These are phyloP conservation scores for Persicaria maculosa DNA, from an alignment of 148 eudicot genomes.

Conservation along the genomic window DNA sequence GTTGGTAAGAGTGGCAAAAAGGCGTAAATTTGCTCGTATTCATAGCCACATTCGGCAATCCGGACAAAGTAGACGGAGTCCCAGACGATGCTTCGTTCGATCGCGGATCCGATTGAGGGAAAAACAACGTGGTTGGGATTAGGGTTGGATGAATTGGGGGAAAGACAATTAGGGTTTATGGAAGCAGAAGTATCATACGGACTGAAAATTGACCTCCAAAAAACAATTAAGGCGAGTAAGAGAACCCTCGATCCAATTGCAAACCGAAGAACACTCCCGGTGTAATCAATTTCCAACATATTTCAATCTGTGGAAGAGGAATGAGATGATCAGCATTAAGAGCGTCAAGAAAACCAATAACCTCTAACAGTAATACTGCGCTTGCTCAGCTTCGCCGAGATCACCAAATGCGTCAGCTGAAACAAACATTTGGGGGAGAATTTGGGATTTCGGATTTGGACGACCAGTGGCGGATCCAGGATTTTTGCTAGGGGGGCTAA, in stretches of 20 bases:
- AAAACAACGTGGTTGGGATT: conserved; percentile 20
- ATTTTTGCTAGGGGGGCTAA: too few relatives aligned
- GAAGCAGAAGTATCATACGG: conserved; percentile 94
- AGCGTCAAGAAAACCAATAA: too few relatives aligned
- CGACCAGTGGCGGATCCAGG: too few relatives aligned
- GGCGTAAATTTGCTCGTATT: conserved; percentile 91
- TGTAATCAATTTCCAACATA: conserved; percentile 25
- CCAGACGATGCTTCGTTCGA: conserved; percentile 81
- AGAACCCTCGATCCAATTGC: conserved; percentile 63
- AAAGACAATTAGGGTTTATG: conserved; percentile 69
- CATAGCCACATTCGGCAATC: conserved; percentile 77
- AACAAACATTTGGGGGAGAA: too few relatives aligned
- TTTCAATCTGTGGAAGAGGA: not conserved
- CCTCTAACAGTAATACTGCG: not conserved
- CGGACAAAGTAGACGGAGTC: conserved; percentile 80
- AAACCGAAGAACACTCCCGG: conserved; percentile 24
- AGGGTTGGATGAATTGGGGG: conserved; percentile 14
- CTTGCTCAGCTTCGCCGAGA: not conserved
- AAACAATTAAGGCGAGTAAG: conserved; percentile 37
- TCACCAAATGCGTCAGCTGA: not conserved
- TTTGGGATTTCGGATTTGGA: too few relatives aligned
- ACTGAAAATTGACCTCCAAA: conserved; percentile 56
- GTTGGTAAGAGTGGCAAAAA: conserved; percentile 78
- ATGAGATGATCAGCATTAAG: not conserved
- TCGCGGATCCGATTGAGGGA: conserved; percentile 46